Evolutionary conservation across 2,329 filamentous ascomycete species (phyloP), one percentile per base, ranked within the genome.

Genomic region (Alternaria triticina): DNA sequence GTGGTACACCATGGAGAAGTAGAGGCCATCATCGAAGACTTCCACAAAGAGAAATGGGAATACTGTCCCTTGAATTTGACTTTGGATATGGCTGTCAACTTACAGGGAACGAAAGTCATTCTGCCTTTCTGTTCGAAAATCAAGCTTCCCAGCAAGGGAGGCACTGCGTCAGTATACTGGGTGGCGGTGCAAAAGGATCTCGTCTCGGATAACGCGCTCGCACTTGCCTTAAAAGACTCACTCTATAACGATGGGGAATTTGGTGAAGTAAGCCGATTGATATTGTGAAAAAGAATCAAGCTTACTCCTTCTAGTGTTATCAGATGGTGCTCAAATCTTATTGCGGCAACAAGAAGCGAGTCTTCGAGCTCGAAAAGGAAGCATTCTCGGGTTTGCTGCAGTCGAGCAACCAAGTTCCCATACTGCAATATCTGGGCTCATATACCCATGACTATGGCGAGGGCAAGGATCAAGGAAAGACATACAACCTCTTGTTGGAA

Each of bases 401-500:
- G 9, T 54, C 52, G 12, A 57, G 44, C 3, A 43, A 65, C 6
- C 61, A 70, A 1, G 46, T 45, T 11, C 67, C 59, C 0, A 79
- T 81, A 44, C 65, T 81, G 8, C 64, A 59, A 20, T 80, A 67
- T 49, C 58, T 80, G 6, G 76, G 74, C 4, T 64, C 63, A n/a
- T 81, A 74, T 40, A 60, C 43, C 3, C 62, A 66, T 17, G 56
- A 57, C 7, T 52, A 65, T 28, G 57, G 66, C 3, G 59, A 57
- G 25, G 59, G 55, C 0, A 8, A 17, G 4, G 27, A 45, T 0
- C 4, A 22, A 22, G 57, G 49, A 1, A 46, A n/a, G 15, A 59
- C 57, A 2, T 59, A 54, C 27, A 80, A 81, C 27, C 65, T 82
- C 1, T 65, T 82, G 7, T 64, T 82, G 12, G 80, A 82, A 51